Evolutionary conservation across 306 rosid genomes (phyloP).

Genomic region (Canavalia gladiata): DNA sequence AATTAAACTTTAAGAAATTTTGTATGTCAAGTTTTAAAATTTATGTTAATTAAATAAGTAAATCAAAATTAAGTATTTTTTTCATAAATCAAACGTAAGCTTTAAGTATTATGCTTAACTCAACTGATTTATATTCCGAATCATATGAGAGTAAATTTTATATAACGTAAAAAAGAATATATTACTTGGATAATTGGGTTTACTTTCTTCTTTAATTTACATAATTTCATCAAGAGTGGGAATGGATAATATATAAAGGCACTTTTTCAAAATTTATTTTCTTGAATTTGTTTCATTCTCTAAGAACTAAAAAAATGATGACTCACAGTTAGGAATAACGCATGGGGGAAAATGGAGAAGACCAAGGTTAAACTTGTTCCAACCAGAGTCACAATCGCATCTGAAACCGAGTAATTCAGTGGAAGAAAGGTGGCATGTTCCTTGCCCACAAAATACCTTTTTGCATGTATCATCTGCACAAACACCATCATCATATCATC

Average conservation of each 20-base stretch:
- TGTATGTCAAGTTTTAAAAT: too few species aligned
- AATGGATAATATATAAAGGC: neutral
- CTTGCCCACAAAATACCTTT: conserved; percentile 48
- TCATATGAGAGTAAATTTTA: too few species aligned
- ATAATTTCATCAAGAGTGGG: too few species aligned
- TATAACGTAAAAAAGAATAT: too few species aligned
- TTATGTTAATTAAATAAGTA: too few species aligned
- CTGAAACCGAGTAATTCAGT: neutral
- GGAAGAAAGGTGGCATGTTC: conserved; percentile 40
- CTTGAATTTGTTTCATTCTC: neutral
- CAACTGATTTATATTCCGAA: too few species aligned
- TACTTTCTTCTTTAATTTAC: too few species aligned
- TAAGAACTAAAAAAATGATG: neutral
- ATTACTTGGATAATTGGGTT: too few species aligned
- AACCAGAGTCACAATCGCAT: conserved; percentile 57
- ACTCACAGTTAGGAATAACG: conserved; percentile 53
- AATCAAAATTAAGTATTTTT: too few species aligned
- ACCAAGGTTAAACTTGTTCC: conserved; percentile 26
- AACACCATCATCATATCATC: neutral
- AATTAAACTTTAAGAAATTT: too few species aligned
- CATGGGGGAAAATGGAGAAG: conserved; percentile 39
- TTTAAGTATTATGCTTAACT: too few species aligned
- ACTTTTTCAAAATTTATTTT: neutral
- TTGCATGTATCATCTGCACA: conserved; percentile 44
- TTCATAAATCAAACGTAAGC: too few species aligned